Evolutionary conservation across 768 basidiomycete species (phyloP), one percentile per base, ranked within the genome.

Genomic region (Hygrocybe punicea): DNA sequence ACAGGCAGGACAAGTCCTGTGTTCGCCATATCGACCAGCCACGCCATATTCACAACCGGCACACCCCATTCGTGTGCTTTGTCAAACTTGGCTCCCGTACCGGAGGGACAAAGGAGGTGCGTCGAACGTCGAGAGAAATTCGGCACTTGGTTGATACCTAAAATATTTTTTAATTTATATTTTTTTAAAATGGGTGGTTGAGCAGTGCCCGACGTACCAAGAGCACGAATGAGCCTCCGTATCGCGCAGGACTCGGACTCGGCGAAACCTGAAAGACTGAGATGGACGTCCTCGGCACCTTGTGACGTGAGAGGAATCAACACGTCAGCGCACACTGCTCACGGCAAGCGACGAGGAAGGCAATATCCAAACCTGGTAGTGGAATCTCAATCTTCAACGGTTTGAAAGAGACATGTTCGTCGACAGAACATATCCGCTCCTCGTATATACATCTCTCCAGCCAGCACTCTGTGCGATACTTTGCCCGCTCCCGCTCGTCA

Each of bases 381-480:
- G 93, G 92, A 4, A 76, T 73, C 4, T 71, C 52, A 3, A 86
- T 77, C 3, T 63, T 71, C 14, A 97, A 74, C 1, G 93, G 93
- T 3, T 70, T 70, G 63, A 91, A 93, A 0, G 84, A 81, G 11
- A 90, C 67, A 60, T 92, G 85, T 42, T 88, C 87, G 1, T 84
- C 81, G 0, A 82, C 75, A 16, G 73, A 68, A 64, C 88, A 86
- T 51, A 96, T 72, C n/a, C 81, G 78, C 45, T 90, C 87, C 56
- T 86, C 84, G 53, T 82, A 86, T 13, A 93, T 80, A 63, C 91
- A 96, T 44, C 82, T 82, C 69, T 98, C 94, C 1, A 98, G 76
- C 94, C 94, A 98, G 67, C 91, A 95, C 69, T 97, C 94, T 0
- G 94, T 96, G 44, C 93, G 82, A 64, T 85, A 91, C 62, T 84